Base-by-base conservation (phyloP, 2,329 filamentous ascomycete species). In the Cytospora schulzeri region DNA sequence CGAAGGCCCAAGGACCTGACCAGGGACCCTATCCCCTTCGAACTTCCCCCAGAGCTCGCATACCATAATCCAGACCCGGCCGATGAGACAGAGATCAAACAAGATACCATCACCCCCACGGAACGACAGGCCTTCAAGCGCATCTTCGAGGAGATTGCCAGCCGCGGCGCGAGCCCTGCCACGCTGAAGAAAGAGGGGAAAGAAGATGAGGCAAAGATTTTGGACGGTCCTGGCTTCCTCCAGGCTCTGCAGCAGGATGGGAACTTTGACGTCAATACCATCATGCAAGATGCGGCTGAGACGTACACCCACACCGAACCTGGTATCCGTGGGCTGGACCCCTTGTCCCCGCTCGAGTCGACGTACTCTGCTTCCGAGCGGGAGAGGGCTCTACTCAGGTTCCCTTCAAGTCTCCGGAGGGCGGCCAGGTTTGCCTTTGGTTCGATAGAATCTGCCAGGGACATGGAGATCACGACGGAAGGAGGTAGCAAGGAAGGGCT, bases 91-190 rank as follows among this genome's bases (percentile, higher is more conserved):
- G 69, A 70, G 15, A 31, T 58, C 12, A 68, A 61, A 35, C 45
- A 61, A 54, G 81, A 80, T 4, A 89, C 85, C 6, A 85, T 89
- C 57, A 89, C 87, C 0, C 81, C 82, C 0, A 71, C 77, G 0
- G 87, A 89, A 71, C 76, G 76, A 9, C 70, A 75, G 9, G 72
- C 78, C 11, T 85, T 85, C 65, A 79, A 83, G 31, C 77, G 80
- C 58, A 84, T 88, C 59, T 89, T 89, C 69, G 78, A 81, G 59
- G 80, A 86, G 60, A 88, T 89, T 53, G 82, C 83, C 55, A 75
- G 53, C 26, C 56, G 48, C 48, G 60, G 52, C 14, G 52, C 41
- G 33, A 62, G 24, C 57, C 73, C 12, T 71, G 74, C 38, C 73
- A 71, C 35, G 69, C 11, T 31, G n/a, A 53, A 38, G 55, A 8